Conservation (phyloP, 345 rosid species). For the Kernera saxatilis region DNA sequence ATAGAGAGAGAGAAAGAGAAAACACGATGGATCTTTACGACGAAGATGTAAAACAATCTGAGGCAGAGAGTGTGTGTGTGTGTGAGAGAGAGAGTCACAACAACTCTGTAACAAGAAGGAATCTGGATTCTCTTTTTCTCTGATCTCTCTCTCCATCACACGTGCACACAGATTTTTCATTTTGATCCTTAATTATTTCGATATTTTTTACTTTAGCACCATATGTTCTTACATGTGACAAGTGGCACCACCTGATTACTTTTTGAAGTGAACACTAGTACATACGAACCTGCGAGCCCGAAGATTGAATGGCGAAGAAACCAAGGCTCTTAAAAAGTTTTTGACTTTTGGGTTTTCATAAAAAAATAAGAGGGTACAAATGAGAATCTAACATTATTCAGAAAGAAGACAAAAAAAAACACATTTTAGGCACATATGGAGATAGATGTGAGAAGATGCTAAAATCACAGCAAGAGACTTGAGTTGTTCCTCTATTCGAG, state of each 20-base stretch:
- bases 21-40: neutral
- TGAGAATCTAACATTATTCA: neutral
- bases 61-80: neutral
- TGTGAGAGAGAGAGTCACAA: neutral
- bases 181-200: neutral
- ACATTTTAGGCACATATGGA: slow-evolving; percentile 3
- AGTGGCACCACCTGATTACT: neutral
- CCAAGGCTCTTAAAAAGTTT: neutral
- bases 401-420: neutral
- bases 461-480: slow-evolving; percentile 14
- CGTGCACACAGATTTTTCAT: neutral
- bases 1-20: neutral
- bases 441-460: slow-evolving; percentile 17
- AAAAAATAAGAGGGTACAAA: neutral
- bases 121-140: slow-evolving; percentile 20
- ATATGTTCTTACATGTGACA: neutral
- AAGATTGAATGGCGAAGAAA: neutral
- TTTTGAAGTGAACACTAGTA: neutral
- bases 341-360: neutral
- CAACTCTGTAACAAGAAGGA: slow-evolving; percentile 29
- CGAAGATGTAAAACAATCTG: neutral
- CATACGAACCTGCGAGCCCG: neutral
- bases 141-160: neutral
- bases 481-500: slow-evolving; percentile 4
- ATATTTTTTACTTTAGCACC: neutral